phyloP scores from a whole-genome alignment of 768 basidiomycete species.

The Boletus edulis region DNA sequence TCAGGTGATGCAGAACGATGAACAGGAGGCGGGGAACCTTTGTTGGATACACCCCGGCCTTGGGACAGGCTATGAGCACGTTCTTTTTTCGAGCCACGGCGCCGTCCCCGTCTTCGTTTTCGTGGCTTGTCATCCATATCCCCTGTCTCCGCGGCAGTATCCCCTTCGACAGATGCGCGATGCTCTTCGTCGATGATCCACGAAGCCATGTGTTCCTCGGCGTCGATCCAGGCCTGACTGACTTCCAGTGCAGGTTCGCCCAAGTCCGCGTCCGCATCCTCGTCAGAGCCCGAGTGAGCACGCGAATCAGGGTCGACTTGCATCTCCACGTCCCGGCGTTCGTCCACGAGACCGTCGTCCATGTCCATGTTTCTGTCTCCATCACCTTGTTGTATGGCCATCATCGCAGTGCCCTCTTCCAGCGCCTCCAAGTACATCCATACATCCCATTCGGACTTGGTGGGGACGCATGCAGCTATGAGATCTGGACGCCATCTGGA shows the following conservation, averaged over 20 bases:
- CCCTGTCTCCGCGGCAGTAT: neutral
- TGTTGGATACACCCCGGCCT: neutral
- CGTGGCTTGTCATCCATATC: neutral
- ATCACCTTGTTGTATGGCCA: slow-evolving; percentile 15
- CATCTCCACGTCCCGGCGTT: slow-evolving; percentile 1
- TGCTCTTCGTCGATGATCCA: slow-evolving; percentile 18
- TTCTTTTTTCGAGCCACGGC: neutral
- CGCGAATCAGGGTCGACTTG: slow-evolving; percentile 28
- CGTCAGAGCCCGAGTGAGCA: slow-evolving; percentile 1
- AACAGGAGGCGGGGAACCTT: neutral
- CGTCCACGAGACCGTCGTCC: neutral
- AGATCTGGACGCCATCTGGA: slow-evolving; percentile 78
- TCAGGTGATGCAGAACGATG: neutral
- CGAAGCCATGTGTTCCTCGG: slow-evolving; percentile 33
- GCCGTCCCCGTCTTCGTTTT: slow-evolving; percentile 15
- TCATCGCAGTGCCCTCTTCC: slow-evolving; percentile 22
- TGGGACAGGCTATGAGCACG: neutral
- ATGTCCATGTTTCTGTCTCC: slow-evolving; percentile 4
- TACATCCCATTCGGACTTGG: slow-evolving; percentile 67
- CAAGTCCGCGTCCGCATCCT: neutral
- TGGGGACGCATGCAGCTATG: slow-evolving; percentile 62
- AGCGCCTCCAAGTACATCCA: slow-evolving; percentile 62
- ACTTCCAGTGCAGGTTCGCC: slow-evolving; percentile 35
- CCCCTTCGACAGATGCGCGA: neutral
- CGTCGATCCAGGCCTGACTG: slow-evolving; percentile 34